Percentiles rank a stretch among this genome's conserved stretches.
Evolutionary conservation across 2,329 filamentous ascomycete species (phyloP).

Genomic region (Fusarium chaquense): DNA sequence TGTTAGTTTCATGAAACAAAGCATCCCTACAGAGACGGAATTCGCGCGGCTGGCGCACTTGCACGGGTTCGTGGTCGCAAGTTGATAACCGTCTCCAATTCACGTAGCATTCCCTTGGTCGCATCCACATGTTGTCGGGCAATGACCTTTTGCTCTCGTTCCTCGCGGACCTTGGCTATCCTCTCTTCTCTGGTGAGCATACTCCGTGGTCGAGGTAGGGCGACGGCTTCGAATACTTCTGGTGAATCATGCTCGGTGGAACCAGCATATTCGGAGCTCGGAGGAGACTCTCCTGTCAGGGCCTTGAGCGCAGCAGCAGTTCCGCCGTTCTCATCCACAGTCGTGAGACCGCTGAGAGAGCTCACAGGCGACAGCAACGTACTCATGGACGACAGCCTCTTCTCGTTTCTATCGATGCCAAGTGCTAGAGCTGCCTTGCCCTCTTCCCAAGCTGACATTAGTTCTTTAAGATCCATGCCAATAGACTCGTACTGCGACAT

Average conservation of each 20-base stretch:
- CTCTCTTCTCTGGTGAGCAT: constrained; percentile 86
- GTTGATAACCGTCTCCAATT: constrained; percentile 90
- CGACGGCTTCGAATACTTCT: constrained; percentile 92
- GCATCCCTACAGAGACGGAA: constrained; percentile 58
- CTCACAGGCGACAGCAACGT: constrained; percentile 68
- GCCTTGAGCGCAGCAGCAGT: constrained; percentile 76
- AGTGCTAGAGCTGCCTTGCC: constrained; percentile 85
- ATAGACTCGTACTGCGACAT: constrained; percentile 96
- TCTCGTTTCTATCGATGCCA: constrained; percentile 85
- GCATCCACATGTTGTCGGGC: constrained; percentile 81
- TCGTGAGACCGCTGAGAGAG: constrained; percentile 76
- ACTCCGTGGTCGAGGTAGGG: constrained; percentile 75
- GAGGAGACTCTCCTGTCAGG: constrained; percentile 77
- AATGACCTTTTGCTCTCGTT: constrained; percentile 79
- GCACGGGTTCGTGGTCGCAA: constrained; percentile 58
- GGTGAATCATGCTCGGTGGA: constrained; percentile 74
- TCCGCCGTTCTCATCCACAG: constrained; percentile 65
- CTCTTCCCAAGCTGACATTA: constrained; percentile 87
- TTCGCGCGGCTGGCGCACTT: constrained; percentile 54
- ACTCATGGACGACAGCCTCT: constrained; percentile 73
- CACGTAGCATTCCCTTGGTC: constrained; percentile 88
- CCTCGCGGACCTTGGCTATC: constrained; percentile 87
- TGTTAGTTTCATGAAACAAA: constrained; percentile 15
- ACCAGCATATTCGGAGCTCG: constrained; percentile 63
- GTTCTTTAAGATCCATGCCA: constrained; percentile 82